A percentile compares a stretch with the other conserved stretches of the same genome.
These are phyloP conservation scores for Bipolaris oryzae DNA, from an alignment of 2,329 filamentous ascomycete species.

Conservation along the genomic window DNA sequence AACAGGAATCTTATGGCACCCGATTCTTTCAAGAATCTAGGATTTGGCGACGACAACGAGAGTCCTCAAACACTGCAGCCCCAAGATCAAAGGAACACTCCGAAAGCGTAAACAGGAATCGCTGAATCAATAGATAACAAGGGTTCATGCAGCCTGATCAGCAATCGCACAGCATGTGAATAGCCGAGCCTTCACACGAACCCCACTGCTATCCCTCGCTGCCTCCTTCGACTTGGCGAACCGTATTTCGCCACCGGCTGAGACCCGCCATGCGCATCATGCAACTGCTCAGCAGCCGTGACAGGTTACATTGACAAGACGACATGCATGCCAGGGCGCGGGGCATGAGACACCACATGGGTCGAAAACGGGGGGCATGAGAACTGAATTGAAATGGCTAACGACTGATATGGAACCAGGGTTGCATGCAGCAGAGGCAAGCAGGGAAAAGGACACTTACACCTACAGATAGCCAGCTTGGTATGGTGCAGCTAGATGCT, in stretches of 20 bases:
- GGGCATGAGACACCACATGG: not conserved
- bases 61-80: slow-evolving; percentile 28
- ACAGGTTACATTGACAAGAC: slow-evolving; percentile 34
- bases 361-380: not conserved
- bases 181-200: slow-evolving; percentile 24
- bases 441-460: slow-evolving; percentile 26
- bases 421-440: not conserved
- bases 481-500: too few relatives aligned
- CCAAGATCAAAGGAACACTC: slow-evolving; percentile 32
- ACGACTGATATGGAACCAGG: not conserved
- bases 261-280: slow-evolving; percentile 2
- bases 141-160: slow-evolving; percentile 20
- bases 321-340: slow-evolving; percentile 11
- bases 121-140: slow-evolving; percentile 29
- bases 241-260: not conserved
- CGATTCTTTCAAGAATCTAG: slow-evolving; percentile 93
- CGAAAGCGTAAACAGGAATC: slow-evolving; percentile 26
- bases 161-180: slow-evolving; percentile 34
- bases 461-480: slow-evolving; percentile 21
- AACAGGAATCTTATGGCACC: slow-evolving; percentile 87
- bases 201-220: slow-evolving; percentile 14
- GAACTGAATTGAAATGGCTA: slow-evolving; percentile 10
- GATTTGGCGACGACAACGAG: slow-evolving; percentile 62
- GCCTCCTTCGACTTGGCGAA: slow-evolving; percentile 11
- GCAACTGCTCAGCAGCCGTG: slow-evolving; percentile 25